phyloP scores from a whole-genome alignment of 495 filamentous ascomycete genomes.

The Neurospora sp. region DNA sequence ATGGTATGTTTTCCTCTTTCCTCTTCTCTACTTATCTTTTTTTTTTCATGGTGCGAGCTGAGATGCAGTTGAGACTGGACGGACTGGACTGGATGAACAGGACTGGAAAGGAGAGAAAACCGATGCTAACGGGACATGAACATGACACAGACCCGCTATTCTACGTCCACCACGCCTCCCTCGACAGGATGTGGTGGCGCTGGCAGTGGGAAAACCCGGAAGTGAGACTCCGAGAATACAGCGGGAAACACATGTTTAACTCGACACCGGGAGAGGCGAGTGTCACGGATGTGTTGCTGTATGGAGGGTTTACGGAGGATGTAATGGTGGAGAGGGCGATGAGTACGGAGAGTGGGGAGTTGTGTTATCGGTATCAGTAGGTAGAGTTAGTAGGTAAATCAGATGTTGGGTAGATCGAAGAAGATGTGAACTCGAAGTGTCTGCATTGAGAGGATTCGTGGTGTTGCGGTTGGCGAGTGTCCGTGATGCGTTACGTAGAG shows the following conservation, averaged over 20 bases:
- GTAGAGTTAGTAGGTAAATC: neutral
- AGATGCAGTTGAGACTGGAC: too few species aligned
- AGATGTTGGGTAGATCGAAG: neutral
- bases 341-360: neutral
- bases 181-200: conserved; percentile 1
- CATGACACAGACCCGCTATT: neutral
- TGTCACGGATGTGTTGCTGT: neutral
- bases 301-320: conserved; percentile 1
- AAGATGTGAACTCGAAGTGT: too few species aligned
- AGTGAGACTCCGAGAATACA: neutral
- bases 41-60: too few species aligned
- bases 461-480: neutral
- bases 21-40: neutral
- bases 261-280: neutral
- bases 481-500: neutral
- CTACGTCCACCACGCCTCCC: conserved; percentile 1
- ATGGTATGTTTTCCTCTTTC: neutral
- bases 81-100: too few species aligned
- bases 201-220: neutral
- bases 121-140: neutral
- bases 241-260: conserved; percentile 3
- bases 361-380: conserved; percentile 1
- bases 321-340: neutral
- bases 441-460: neutral
- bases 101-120: neutral